A percentile compares a stretch with the other conserved stretches of the same genome.
These are phyloP conservation scores for Taphrina wiesneri DNA, from an alignment of 1,139 yeast species.

Conservation along the genomic window DNA sequence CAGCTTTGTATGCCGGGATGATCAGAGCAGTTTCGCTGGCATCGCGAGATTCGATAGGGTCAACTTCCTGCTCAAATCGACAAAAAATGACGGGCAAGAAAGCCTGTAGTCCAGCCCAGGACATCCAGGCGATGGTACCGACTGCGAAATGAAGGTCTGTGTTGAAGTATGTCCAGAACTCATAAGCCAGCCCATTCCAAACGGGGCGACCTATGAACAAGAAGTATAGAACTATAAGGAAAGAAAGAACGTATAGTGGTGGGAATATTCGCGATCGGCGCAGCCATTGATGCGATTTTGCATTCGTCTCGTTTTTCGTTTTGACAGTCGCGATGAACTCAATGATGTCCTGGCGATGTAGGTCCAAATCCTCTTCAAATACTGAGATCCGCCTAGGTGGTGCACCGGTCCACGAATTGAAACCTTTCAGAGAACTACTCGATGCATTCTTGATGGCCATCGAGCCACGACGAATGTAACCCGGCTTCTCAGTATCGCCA, in stretches of 20 bases:
- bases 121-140: slow-evolving; percentile 2
- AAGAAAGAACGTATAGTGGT: slow-evolving; percentile 3
- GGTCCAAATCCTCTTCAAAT: slow-evolving; percentile 18
- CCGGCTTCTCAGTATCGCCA: slow-evolving; percentile 4
- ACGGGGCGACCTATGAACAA: not conserved
- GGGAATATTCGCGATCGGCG: slow-evolving; percentile 2
- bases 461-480: slow-evolving; percentile 18
- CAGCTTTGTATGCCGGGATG: slow-evolving; percentile 30
- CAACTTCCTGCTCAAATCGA: slow-evolving; percentile 21
- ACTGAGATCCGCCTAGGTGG: slow-evolving; percentile 6
- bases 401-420: slow-evolving; percentile 13
- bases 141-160: not conserved
- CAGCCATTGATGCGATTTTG: not conserved
- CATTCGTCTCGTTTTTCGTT: slow-evolving; percentile 3
- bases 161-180: slow-evolving; percentile 10
- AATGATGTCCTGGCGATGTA: slow-evolving; percentile 11
- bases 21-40: slow-evolving; percentile 11
- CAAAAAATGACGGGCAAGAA: slow-evolving; percentile 16
- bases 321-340: slow-evolving; percentile 19
- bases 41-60: slow-evolving; percentile 14
- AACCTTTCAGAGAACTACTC: not conserved
- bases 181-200: slow-evolving; percentile 19
- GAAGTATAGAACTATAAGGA: not conserved
- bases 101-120: slow-evolving; percentile 15
- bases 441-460: slow-evolving; percentile 2